These are phyloP conservation scores for Atkinsonella hypoxylon DNA, from an alignment of 2,329 filamentous ascomycete species.

Conservation along the genomic window DNA sequence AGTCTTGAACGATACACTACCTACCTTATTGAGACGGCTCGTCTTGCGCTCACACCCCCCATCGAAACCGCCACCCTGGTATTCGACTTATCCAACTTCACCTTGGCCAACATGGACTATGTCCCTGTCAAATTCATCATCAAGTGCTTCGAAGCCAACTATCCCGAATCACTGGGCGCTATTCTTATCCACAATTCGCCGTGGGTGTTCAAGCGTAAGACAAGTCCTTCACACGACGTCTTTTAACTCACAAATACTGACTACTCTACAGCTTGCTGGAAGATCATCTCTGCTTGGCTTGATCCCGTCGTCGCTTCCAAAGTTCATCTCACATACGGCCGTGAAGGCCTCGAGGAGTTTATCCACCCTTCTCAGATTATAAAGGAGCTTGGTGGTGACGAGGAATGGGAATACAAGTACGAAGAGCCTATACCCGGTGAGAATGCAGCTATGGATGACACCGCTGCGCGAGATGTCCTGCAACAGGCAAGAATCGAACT, in stretches of 20 bases:
- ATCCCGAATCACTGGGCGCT: slow-evolving; percentile 58
- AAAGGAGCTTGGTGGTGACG: slow-evolving; percentile 45
- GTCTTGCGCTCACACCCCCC: slow-evolving; percentile 7
- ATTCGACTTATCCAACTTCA: slow-evolving; percentile 63
- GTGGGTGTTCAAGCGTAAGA: slow-evolving; percentile 48
- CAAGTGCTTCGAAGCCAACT: slow-evolving; percentile 68
- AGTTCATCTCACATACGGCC: slow-evolving; percentile 55
- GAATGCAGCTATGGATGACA: slow-evolving; percentile 39
- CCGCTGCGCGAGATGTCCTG: slow-evolving; percentile 34
- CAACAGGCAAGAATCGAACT: slow-evolving; percentile 38
- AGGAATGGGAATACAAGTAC: slow-evolving; percentile 55
- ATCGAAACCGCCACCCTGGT: slow-evolving; percentile 30
- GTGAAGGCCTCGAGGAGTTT: slow-evolving; percentile 49
- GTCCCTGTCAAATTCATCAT: slow-evolving; percentile 68
- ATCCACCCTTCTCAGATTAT: slow-evolving; percentile 52
- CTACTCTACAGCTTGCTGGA: slow-evolving; percentile 28
- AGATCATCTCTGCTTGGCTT: slow-evolving; percentile 62
- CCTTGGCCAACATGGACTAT: slow-evolving; percentile 66
- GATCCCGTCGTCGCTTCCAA: slow-evolving; percentile 65
- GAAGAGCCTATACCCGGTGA: slow-evolving; percentile 47
- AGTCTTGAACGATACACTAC: slow-evolving; percentile 26
- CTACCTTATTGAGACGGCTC: slow-evolving; percentile 25
- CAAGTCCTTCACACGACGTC: not conserved
- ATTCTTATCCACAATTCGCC: slow-evolving; percentile 66
- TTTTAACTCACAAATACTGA: not conserved